Conservation (phyloP, 495 filamentous ascomycete species). For the Lasiosphaeria hispida region DNA sequence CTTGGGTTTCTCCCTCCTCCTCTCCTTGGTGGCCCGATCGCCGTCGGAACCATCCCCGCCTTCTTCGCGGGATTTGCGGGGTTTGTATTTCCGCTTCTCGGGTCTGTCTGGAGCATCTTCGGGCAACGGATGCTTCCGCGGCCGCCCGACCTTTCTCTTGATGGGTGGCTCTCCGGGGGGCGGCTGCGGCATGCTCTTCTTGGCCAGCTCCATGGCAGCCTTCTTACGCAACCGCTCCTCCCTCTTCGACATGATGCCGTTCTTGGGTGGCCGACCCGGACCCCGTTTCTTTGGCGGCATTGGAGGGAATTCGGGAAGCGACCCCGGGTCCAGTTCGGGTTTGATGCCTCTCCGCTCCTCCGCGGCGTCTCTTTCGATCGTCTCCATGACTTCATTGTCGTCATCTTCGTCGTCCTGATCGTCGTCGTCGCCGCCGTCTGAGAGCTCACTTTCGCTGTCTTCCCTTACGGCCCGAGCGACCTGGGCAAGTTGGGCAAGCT, state of each 20-base stretch:
- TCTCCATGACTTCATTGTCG: conserved; percentile 35
- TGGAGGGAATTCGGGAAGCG: conserved; percentile 29
- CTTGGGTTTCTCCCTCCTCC: conserved; percentile 60
- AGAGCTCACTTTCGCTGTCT: conserved; percentile 31
- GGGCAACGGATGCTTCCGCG: conserved; percentile 51
- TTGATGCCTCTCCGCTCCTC: conserved; percentile 28
- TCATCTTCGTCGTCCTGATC: conserved; percentile 35
- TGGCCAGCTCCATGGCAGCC: conserved; percentile 51
- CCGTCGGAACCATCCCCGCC: conserved; percentile 43
- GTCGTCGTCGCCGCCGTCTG: conserved; percentile 28
- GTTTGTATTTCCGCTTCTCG: conserved; percentile 78
- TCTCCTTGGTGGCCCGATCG: conserved; percentile 52
- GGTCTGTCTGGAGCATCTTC: conserved; percentile 58
- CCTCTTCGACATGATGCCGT: conserved; percentile 89
- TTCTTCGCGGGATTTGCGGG: conserved; percentile 59
- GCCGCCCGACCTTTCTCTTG: conserved; percentile 62
- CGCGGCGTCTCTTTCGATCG: conserved; percentile 40
- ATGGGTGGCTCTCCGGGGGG: conserved; percentile 44
- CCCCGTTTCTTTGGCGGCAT: conserved; percentile 68
- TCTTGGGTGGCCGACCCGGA: conserved; percentile 85
- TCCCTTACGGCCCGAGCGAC: conserved; percentile 4
- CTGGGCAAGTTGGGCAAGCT: not conserved
- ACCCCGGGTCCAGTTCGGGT: conserved; percentile 32
- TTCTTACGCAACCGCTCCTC: conserved; percentile 67
- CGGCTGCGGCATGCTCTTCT: conserved; percentile 43